Conservation (phyloP, 2,329 filamentous ascomycete genomes). For the Paramyrothecium roridum region DNA sequence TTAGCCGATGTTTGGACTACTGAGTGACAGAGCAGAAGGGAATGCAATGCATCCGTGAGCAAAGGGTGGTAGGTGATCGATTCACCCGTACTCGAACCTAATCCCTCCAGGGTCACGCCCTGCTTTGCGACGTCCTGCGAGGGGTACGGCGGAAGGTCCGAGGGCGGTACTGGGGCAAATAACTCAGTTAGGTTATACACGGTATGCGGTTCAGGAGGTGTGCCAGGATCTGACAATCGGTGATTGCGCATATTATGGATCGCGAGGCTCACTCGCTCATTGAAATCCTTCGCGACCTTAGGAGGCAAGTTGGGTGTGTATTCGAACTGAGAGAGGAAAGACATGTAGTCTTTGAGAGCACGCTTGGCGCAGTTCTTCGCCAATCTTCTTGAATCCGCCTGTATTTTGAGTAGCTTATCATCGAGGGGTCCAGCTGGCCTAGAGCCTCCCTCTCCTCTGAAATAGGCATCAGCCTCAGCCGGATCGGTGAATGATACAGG, state of each 20-base stretch:
- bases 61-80: constrained; percentile 72
- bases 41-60: constrained; percentile 74
- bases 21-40: constrained; percentile 73
- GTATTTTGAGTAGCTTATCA: constrained; percentile 4
- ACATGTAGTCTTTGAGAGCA: constrained; percentile 70
- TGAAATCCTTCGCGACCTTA: constrained; percentile 55
- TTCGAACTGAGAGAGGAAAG: constrained; percentile 71
- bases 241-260: constrained; percentile 44
- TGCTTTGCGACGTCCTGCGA: constrained; percentile 32
- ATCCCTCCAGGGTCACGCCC: constrained; percentile 23
- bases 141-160: constrained; percentile 67
- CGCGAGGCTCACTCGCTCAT: constrained; percentile 54
- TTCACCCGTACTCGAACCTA: constrained; percentile 22
- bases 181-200: constrained; percentile 54
- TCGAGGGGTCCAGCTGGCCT: not conserved
- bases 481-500: not conserved
- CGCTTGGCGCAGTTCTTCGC: constrained; percentile 74
- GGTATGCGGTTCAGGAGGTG: constrained; percentile 27
- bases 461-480: not conserved
- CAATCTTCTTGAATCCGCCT: constrained; percentile 48
- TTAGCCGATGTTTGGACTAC: constrained; percentile 75
- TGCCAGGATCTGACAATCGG: constrained; percentile 27
- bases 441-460: not conserved
- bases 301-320: constrained; percentile 71
- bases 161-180: constrained; percentile 66